These are phyloP conservation scores for Casuarina cunninghamiana DNA, from an alignment of 306 rosid genomes.

Conservation along the genomic window DNA sequence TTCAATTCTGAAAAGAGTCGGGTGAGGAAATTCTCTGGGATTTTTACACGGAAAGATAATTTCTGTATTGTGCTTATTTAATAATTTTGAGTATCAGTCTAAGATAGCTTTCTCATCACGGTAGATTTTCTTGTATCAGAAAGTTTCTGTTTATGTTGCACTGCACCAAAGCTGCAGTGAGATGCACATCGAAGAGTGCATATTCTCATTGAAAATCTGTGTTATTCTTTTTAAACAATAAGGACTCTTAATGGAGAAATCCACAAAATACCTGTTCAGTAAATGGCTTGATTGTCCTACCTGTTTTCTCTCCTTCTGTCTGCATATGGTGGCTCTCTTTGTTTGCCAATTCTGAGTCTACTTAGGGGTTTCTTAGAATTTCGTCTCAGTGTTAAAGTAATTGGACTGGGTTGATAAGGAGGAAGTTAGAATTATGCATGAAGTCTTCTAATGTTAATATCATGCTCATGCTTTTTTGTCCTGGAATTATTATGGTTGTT, in stretches of 20 bases:
- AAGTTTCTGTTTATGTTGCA: not conserved
- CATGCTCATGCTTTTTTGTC: not conserved
- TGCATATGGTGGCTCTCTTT: not conserved
- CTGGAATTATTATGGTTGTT: not conserved
- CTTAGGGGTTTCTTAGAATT: constrained; percentile 1
- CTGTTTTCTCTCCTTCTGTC: not conserved
- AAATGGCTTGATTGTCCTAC: not conserved
- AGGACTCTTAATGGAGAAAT: not conserved
- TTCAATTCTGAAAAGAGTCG: constrained; percentile 71
- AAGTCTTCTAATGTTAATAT: not conserved
- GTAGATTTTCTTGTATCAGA: not conserved
- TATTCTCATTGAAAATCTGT: not conserved
- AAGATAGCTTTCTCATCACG: not conserved
- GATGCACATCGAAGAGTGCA: not conserved
- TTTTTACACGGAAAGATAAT: constrained; percentile 32
- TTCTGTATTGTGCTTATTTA: constrained; percentile 22
- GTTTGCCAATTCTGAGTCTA: not conserved
- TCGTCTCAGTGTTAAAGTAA: not conserved
- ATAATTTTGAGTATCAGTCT: constrained; percentile 16
- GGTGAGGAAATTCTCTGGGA: constrained; percentile 45
- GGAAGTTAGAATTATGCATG: not conserved
- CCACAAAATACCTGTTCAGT: not conserved
- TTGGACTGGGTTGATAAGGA: not conserved
- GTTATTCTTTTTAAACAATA: not conserved
- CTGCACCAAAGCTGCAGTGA: not conserved